Evolutionary conservation across 495 filamentous ascomycete genomes (phyloP), one percentile per base, ranked within the genome.

Genomic region (Platismatia glauca): DNA sequence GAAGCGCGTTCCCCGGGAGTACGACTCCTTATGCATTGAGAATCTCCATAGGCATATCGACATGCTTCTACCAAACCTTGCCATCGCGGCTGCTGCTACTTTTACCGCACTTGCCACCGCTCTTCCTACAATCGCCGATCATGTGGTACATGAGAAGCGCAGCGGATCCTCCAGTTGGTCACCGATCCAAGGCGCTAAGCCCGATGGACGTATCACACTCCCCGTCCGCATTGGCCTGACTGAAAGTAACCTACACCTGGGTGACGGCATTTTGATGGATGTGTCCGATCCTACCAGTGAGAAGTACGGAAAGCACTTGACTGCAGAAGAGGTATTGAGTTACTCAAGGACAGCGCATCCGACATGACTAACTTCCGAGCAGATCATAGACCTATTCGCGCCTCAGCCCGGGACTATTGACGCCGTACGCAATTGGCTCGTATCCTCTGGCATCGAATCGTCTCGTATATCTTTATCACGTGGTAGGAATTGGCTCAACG

Each of bases 191-290:
- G 48, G 15, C 5, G 48, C 27, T 31, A 52, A 52, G 27, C 48
- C 48, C 27, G 48, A 52, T 31, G 48, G 48, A 33, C 48, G 48
- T 15, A 52, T 52, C 27, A 52, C 48, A 31, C 72, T 85, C 22
- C 80, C 81, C 1, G 76, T 85, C 24, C 76, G 81, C 57, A 83
- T 85, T 55, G 82, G 81, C 7, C 67, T 85, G 64, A 73, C 74
- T 9, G 81, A 85, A 69, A 73, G 73, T 34, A 84, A 84, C 56
- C 60, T 84, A 34, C 76, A 83, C 55, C 68, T 69, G 33, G 81
- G 75, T 1, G 78, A 84, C 63, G 78, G 80, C 16, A 76, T 81
- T 35, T 71, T 84, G 11, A 83, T 83, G 79, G 72, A 78, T 44
- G 71, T 84, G 71, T 83, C 71, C 20, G 70, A 73, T 41, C 77